These are phyloP conservation scores for Diphasiastrum complanatum DNA, from an alignment of 83 land plant species.

Conservation along the genomic window DNA sequence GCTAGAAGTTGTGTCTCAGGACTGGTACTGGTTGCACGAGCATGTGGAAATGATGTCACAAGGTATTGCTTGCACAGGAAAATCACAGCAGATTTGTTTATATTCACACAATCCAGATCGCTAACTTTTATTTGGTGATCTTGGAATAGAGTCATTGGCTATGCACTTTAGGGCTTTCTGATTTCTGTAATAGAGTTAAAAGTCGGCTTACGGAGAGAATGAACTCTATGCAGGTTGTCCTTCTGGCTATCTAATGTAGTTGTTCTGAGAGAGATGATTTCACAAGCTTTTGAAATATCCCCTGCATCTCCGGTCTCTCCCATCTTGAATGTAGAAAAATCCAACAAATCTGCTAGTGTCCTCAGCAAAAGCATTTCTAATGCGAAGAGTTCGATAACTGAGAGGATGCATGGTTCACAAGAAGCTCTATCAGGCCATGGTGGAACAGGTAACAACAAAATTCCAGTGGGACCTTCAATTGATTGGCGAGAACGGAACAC, in stretches of 20 bases:
- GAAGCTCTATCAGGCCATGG: background rate
- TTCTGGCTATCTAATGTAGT: constrained; percentile 39
- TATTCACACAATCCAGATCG: background rate
- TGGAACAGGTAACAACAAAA: too few relatives aligned
- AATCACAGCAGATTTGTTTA: background rate
- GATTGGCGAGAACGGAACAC: constrained; percentile 30
- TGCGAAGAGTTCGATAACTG: background rate
- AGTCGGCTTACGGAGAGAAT: background rate
- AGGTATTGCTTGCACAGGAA: constrained; percentile 31
- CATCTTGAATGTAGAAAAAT: background rate
- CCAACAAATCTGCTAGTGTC: background rate
- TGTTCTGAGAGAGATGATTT: constrained; percentile 30
- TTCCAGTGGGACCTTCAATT: too few relatives aligned
- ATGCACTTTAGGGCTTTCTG: too few relatives aligned
- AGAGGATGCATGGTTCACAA: background rate
- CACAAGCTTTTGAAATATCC: constrained; percentile 20
- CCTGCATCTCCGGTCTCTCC: background rate
- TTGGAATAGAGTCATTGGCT: too few relatives aligned
- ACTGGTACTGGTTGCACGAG: constrained; percentile 68
- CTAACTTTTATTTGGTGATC: too few relatives aligned
- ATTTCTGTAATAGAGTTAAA: too few relatives aligned
- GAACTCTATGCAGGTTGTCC: constrained; percentile 25
- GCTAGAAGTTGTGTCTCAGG: constrained; percentile 73
- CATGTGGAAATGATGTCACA: constrained; percentile 93
- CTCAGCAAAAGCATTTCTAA: background rate